Base-by-base conservation (phyloP, 2,329 filamentous ascomycete genomes). In the Colletotrichum cuscutae region DNA sequence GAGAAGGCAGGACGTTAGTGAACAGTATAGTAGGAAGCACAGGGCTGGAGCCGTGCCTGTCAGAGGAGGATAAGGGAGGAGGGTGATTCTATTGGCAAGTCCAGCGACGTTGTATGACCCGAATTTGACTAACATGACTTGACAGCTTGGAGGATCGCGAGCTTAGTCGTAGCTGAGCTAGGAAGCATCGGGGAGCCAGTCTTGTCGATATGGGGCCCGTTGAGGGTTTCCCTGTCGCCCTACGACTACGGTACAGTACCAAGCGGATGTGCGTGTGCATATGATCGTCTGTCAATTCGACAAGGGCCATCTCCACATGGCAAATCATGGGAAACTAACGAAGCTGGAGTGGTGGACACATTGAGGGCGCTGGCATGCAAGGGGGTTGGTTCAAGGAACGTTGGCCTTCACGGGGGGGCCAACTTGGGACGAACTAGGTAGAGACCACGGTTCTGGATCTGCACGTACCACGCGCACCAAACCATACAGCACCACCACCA, bases 221-320 rank as follows among this genome's bases (percentile, higher is more conserved):
- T 70, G 60, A 56, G 30, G 30, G 15, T 61, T 65, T 63, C 28
- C 60, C 70, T 61, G 65, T 70, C 37, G 66, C 66, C 70, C 66
- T 61, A 56, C 66, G 35, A 32, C 52, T 26, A 42, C 37, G 15
- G 15, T 42, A 42, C 37, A 15, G 37, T 42, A 30, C 19, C 12
- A 35, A 56, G 53, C 42, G 42, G 15, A 28, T 26, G n/a, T 22
- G 11, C 32, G 37, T 58, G 15, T 71, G 58, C 52, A 13, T 53
- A 70, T 60, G 26, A 65, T 65, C 56, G 54, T 60, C 42, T 30
- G 26, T 57, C 46, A 26, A 24, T 46, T 35, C 22, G 66, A 63
- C 66, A 65, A 56, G 70, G 59, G 66, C 42, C 12, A 70, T 26
- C 54, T 28, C 54, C 70, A 72, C 60, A 72, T 72, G 66, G 70